Base-by-base conservation (phyloP, 805 yeast genomes). In the Wickerhamomyces chambardii region DNA sequence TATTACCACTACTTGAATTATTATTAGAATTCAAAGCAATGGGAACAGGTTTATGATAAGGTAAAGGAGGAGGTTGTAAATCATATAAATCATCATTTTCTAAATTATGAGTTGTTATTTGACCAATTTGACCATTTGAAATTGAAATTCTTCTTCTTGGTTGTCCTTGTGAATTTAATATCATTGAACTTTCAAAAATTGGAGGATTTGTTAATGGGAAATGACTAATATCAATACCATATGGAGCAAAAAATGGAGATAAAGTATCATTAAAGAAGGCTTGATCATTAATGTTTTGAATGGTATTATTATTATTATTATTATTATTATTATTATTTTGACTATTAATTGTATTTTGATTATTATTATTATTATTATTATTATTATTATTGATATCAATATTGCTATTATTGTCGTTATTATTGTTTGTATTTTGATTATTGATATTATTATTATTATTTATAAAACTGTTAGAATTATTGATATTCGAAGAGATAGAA, bases 121-220 rank as follows among this genome's bases (percentile, higher is more conserved):
- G 94, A 32, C 87, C 84, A 44, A 83, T 83, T 50, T 83, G 94
- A 48, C 94, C 94, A 57, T 83, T 83, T 10, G 90, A 80, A 35
- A 83, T 83, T 30, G 92, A 82, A 3, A 83, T 77, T 51, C 94
- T 68, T 52, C 92, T 64, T 50, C 80, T 63, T 31, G 69, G 49
- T 16, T 63, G 51, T 6, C 49, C 62, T 36, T 48, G 46, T 36
- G 22, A 52, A 51, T 35, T 58, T 60, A 25, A 53, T 55, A 50
- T 49, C 26, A 64, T 41, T 53, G 80, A 55, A 39, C 61, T 58
- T 36, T 64, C 68, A 37, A 64, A 64, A 25, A 64, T 64, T 6
- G 70, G 70, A 1, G 70, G 70, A 37, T 63, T 63, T 7, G 70
- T 64, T 47, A 64, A 44, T 2, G 70, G 70, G 45, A 64, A 55